A percentile compares a stretch with the other conserved stretches of the same genome.
Evolutionary conservation across 306 rosid genomes (phyloP).

Genomic region (Vigna mungo): DNA sequence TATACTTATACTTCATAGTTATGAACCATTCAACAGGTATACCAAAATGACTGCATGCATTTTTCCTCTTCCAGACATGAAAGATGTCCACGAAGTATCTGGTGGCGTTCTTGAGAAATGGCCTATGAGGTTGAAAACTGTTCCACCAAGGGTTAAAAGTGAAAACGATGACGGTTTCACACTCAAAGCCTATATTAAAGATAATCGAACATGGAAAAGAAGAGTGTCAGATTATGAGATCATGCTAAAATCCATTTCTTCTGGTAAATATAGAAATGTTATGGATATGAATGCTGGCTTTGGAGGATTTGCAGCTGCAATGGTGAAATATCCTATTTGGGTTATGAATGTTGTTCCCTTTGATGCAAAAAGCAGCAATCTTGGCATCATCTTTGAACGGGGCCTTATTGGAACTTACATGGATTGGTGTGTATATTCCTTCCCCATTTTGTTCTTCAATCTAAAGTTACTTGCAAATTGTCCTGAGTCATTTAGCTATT

Average conservation of each 20-base stretch:
- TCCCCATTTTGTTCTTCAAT: not conserved
- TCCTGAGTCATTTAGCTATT: not conserved
- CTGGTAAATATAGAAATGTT: conserved; percentile 58
- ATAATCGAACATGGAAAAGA: conserved; percentile 49
- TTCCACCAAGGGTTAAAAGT: conserved; percentile 56
- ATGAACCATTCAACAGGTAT: conserved; percentile 57
- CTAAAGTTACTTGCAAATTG: not conserved
- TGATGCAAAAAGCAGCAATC: conserved; percentile 50
- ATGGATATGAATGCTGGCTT: conserved; percentile 70
- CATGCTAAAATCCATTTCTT: conserved; percentile 51
- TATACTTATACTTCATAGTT: conserved; percentile 3
- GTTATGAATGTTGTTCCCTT: conserved; percentile 65
- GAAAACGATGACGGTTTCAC: conserved; percentile 35
- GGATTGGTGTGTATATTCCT: conserved; percentile 53
- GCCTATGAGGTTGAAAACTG: conserved; percentile 52
- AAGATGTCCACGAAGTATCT: conserved; percentile 43
- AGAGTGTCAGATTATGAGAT: conserved; percentile 50
- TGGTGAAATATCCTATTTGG: conserved; percentile 59
- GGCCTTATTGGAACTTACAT: conserved; percentile 70
- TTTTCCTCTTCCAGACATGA: conserved; percentile 59
- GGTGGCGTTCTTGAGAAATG: conserved; percentile 59
- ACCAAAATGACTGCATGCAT: conserved; percentile 64
- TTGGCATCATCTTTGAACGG: conserved; percentile 57
- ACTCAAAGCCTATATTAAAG: conserved; percentile 41
- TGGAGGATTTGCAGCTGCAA: conserved; percentile 68